Conservation (phyloP, 306 rosid genomes). For the Alnus glutinosa region DNA sequence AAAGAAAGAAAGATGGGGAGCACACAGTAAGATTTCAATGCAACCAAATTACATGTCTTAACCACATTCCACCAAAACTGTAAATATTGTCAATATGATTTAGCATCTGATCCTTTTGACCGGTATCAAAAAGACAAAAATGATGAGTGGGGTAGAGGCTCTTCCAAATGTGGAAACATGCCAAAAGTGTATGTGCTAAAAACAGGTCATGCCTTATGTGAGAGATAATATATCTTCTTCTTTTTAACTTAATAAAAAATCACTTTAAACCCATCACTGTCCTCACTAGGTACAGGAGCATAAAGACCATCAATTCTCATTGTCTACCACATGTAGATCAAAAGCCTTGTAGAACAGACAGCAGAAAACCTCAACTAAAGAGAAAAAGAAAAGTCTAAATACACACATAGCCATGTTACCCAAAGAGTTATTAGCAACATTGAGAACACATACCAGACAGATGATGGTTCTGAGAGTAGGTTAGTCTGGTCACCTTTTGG, state of each 20-base stretch:
- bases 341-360: background rate
- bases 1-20: constrained; percentile 5
- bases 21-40: background rate
- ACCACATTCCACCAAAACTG: background rate
- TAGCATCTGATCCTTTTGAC: background rate
- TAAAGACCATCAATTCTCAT: background rate
- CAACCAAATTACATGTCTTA: background rate
- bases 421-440: background rate
- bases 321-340: background rate
- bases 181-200: background rate
- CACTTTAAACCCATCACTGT: background rate
- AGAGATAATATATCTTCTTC: background rate
- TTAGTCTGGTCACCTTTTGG: constrained; percentile 77
- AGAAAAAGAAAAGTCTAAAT: background rate
- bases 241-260: background rate
- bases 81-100: background rate
- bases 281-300: background rate
- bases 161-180: background rate
- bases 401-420: background rate
- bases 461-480: constrained; percentile 95
- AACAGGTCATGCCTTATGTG: background rate
- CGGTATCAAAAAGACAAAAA: background rate
- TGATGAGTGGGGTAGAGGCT: background rate
- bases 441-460: constrained; percentile 55
- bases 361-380: background rate